Evolutionary conservation across 805 yeast genomes (phyloP).

Genomic region (Ogataea henricii): DNA sequence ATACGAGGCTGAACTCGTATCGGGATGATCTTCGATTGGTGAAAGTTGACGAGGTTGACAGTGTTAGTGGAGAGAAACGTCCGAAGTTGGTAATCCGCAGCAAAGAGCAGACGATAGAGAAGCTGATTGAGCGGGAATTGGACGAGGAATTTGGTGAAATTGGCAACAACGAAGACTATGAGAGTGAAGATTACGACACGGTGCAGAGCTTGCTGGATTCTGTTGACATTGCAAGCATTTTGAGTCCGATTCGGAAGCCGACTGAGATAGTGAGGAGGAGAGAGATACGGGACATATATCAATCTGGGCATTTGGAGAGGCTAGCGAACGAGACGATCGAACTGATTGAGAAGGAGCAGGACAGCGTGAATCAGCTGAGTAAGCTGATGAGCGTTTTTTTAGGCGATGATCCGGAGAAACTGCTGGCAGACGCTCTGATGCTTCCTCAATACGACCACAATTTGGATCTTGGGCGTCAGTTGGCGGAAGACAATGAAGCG

Average conservation of each 20-base stretch:
- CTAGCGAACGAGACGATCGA: conserved; percentile 76
- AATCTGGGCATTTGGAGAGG: conserved; percentile 52
- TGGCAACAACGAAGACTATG: conserved; percentile 21
- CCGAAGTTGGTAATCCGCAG: conserved; percentile 28
- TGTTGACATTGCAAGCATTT: conserved; percentile 56
- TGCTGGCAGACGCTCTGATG: conserved; percentile 63
- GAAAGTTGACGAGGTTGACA: conserved; percentile 21
- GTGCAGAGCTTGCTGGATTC: conserved; percentile 48
- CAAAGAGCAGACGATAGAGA: conserved; percentile 28
- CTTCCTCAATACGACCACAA: conserved; percentile 73
- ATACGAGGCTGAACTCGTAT: conserved; percentile 25
- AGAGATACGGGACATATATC: conserved; percentile 66
- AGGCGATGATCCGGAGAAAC: conserved; percentile 80
- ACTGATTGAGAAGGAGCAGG: conserved; percentile 79
- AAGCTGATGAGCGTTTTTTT: conserved; percentile 75
- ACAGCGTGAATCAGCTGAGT: conserved; percentile 68
- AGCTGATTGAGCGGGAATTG: conserved; percentile 28
- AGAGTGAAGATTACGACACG: conserved; percentile 23
- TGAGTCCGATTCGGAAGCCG: conserved; percentile 81
- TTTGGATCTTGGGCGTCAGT: conserved; percentile 37
- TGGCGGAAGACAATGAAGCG: conserved; percentile 16
- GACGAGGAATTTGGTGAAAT: conserved; percentile 32
- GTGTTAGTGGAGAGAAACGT: conserved; percentile 19
- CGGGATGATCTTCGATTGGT: conserved; percentile 26
- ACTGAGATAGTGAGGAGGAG: conserved; percentile 75